Base-by-base conservation (phyloP, 2,329 filamentous ascomycete genomes). In the Trichoderma afroharzianum region DNA sequence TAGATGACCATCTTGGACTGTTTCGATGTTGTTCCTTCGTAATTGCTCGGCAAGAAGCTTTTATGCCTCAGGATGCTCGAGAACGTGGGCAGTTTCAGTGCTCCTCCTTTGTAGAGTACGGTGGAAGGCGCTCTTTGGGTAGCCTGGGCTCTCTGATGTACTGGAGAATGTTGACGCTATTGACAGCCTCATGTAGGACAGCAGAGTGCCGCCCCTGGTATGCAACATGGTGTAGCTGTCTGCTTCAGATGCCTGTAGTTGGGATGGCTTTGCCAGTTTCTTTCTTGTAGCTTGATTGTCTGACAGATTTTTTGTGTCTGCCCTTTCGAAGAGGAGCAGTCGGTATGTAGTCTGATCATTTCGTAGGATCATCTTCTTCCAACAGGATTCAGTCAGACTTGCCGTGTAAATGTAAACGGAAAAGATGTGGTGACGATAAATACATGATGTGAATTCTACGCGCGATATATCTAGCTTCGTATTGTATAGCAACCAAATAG, bases 361-460 rank as follows among this genome's bases (percentile, higher is more conserved):
- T 7, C 1, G 47, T 24, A 53, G n/a, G 14, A 9, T 21, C 4
- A 53, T 1, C n/a, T 53, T 53, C 47, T 24, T 24, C 1, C 1
- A 14, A 53, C 47, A 53, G 11, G 21, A 7, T 6, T 11, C 47
- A 53, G 21, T 2, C 5, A 1, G 11, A 6, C 0, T 21, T 53
- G 9, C 14, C 12, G n/a, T 1, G 2, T 53, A 14, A 24, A 53
- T 18, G 3, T n/a, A 7, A 9, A 3, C 9, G 0, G n/a, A 11
- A 3, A 11, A 14, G 21, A 14, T 24, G 1, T 14, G 12, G 5
- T 14, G n/a, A 24, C 3, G n/a, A 21, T 3, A 0, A 6, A 21
- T 11, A 6, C 21, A 21, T 53, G 21, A 3, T 53, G 5, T 21
- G 0, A 5, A 53, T 2, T 21, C 11, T 24, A 53, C 21, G 9